Base-by-base conservation (phyloP, 495 filamentous ascomycete species). In the Mycothermus thermophilus region DNA sequence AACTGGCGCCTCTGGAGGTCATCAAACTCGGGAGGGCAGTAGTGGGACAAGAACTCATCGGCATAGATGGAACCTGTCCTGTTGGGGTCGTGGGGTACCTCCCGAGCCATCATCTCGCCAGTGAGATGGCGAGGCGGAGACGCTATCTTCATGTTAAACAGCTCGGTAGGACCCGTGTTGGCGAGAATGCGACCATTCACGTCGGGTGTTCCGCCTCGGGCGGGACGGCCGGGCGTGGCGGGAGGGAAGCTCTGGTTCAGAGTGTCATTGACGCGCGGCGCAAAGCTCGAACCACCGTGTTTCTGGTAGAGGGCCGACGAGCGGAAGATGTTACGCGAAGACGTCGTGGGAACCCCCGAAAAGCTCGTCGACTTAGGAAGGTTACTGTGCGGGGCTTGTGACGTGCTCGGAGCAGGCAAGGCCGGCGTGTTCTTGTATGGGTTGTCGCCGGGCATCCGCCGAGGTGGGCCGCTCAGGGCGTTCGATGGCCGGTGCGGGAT, bases 1-100 rank as follows among this genome's bases (percentile, higher is more conserved):
- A 66, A 69, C 58, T 67, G 64, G 33, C 58, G 57, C 17, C 61
- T 51, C 46, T 67, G 60, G 12, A 59, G 50, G 26, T 69, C 63
- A 36, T 64, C 61, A 24, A 69, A 53, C 22, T 62, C 52, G 9
- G 55, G 43, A 3, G 64, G 64, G 44, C 64, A 69, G 39, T 61
- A 61, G 30, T 64, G 56, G 2, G 58, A 57, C 8, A 69, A 47
- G 37, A 59, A 69, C 45, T 69, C 57, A 40, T 67, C 63, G 6
- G 64, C 63, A 33, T 69, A 69, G 20, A 69, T 48, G 15, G 64
- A 64, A 5, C 60, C 58, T 9, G 45, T 36, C 12, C 59, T 47
- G 27, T 40, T 52, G 12, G 52, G 46, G 42, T 59, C 57, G n/a
- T 62, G 48, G 12, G 62, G 60, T 5, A 69, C 50, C 42, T 63